Base-by-base conservation (phyloP, 2,329 filamentous ascomycete genomes). In the Penicillium sp. region DNA sequence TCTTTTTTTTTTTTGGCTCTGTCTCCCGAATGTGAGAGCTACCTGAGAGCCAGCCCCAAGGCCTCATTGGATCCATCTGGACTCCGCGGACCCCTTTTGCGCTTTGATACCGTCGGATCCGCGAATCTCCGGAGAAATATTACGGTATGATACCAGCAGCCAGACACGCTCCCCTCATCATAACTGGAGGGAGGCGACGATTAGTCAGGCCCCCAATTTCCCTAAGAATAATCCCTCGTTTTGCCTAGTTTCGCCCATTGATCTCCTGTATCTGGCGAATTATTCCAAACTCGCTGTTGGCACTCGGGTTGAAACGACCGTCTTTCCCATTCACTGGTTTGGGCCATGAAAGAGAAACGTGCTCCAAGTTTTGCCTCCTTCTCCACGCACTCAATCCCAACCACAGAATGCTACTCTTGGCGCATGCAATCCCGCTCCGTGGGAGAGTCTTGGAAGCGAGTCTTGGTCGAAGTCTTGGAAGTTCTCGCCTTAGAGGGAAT, bases 381-480 rank as follows among this genome's bases (percentile, higher is more conserved):
- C 45, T 47, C 45, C 45, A 47, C n/a, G 23, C 45, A 41, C 35
- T 41, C n/a, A 47, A 47, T 26, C 45, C 13, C 45, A 21, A 47
- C 45, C 45, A 47, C 45, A 19, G 45, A 26, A 26, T 47, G 23
- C 21, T 41, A 26, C 45, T 47, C 45, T 47, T 47, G 45, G 45
- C 45, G 45, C 23, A 6, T 26, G n/a, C 45, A 23, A 47, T 41
- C 35, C 30, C 50, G 50, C 48, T 35, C 48, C 48, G 26, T n/a
- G 45, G 45, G 23, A 19, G 45, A 47, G 45, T 47, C 45, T 47
- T 47, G 45, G 45, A 47, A 47, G 35, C 46, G 48, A 50, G 26
- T 50, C 29, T 31, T 50, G 48, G 48, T 9, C 50, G 8, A 50
- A 41, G 21, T 50, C 47, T 50, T 50, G 47, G 47, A 50, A 50